A percentile compares a stretch with the other conserved stretches of the same genome.
phyloP scores from a whole-genome alignment of 441 rosid genomes.

The Gossypium davidsonii region DNA sequence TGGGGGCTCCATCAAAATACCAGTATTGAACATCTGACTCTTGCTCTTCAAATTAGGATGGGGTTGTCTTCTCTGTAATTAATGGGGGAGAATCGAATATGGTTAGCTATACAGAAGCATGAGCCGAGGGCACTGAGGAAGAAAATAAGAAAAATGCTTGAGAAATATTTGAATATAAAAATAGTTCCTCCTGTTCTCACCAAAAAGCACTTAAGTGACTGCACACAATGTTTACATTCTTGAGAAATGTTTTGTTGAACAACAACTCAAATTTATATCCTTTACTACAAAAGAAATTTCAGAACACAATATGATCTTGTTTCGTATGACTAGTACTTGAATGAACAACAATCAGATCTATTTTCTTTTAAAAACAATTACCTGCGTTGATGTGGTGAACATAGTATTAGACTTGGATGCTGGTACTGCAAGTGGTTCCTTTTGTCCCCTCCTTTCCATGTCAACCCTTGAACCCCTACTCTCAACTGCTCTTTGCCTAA shows the following conservation, averaged over 20 bases:
- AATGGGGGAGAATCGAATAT: slow-evolving; percentile 1
- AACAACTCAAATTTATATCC: background rate
- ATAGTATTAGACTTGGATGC: slow-evolving; percentile 29
- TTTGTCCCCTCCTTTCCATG: slow-evolving; percentile 35
- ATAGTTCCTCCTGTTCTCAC: background rate
- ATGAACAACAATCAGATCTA: background rate
- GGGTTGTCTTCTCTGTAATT: slow-evolving; percentile 43
- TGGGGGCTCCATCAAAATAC: slow-evolving; percentile 30
- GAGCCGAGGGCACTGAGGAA: background rate
- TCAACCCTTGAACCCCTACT: slow-evolving; percentile 33
- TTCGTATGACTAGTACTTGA: background rate
- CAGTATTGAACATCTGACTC: slow-evolving; percentile 33
- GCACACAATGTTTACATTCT: background rate
- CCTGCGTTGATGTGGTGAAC: slow-evolving; percentile 40
- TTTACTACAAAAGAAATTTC: background rate
- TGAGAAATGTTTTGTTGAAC: background rate
- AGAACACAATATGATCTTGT: background rate
- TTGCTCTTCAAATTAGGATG: slow-evolving; percentile 38
- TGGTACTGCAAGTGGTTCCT: slow-evolving; percentile 24
- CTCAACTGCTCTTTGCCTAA: slow-evolving; percentile 39
- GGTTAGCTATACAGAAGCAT: background rate
- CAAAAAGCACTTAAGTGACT: background rate
- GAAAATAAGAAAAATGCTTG: background rate
- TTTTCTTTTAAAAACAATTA: slow-evolving; percentile 17
- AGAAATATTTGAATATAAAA: background rate